phyloP scores from a whole-genome alignment of 2,329 filamentous ascomycete species.

The Xylariaceae sp. region DNA sequence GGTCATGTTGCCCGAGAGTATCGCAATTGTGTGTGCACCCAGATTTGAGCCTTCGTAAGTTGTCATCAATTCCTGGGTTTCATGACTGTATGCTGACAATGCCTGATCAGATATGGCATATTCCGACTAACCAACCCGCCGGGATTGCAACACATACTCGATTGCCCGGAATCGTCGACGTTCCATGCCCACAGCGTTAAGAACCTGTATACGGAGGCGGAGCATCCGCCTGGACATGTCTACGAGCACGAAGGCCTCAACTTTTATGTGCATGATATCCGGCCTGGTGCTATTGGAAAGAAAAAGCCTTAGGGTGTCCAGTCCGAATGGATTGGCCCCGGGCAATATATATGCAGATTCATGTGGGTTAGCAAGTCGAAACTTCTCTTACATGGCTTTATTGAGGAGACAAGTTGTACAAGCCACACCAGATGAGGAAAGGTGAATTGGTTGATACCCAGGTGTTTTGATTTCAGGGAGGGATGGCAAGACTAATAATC shows the following conservation, averaged over 20 bases:
- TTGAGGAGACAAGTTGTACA: not conserved
- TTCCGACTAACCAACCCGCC: constrained; percentile 93
- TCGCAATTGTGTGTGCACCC: constrained; percentile 94
- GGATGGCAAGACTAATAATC: not conserved
- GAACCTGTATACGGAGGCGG: constrained; percentile 73
- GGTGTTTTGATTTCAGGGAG: not conserved
- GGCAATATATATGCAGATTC: constrained; percentile 14
- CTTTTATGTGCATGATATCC: constrained; percentile 52
- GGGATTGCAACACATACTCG: constrained; percentile 76
- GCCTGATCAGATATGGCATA: constrained; percentile 65
- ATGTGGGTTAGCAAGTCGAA: constrained; percentile 7
- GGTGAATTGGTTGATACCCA: constrained; percentile 10
- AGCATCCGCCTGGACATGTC: constrained; percentile 62
- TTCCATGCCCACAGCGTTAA: constrained; percentile 71
- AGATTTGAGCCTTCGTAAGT: constrained; percentile 69
- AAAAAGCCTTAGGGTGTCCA: constrained; percentile 29
- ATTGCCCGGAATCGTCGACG: constrained; percentile 69
- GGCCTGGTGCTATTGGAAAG: constrained; percentile 32
- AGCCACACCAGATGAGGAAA: constrained; percentile 1
- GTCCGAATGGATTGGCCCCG: constrained; percentile 24
- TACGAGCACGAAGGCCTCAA: constrained; percentile 62
- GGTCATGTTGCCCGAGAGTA: constrained; percentile 91
- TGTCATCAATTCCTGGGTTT: not conserved
- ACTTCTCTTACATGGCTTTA: constrained; percentile 2
- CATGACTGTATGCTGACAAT: constrained; percentile 6